These are phyloP conservation scores for Phytophthora citrophthora DNA, from an alignment of 352 stramenopile species.

Conservation along the genomic window DNA sequence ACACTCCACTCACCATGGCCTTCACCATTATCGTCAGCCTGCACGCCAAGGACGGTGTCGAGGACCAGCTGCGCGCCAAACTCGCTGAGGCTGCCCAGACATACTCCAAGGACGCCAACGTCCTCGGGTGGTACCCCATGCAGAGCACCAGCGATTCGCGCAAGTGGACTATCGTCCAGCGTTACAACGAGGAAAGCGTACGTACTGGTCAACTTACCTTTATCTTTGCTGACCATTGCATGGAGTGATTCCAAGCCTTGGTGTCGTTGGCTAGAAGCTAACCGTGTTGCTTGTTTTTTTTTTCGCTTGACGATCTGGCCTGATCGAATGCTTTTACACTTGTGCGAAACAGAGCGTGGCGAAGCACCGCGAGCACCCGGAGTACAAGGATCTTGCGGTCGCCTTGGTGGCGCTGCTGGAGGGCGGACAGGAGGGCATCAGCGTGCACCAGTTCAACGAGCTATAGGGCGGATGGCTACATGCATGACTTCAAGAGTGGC, in stretches of 20 bases:
- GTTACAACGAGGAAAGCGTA: conserved; percentile 30
- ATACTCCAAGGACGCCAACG: conserved; percentile 21
- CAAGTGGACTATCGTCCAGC: conserved; percentile 34
- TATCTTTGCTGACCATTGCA: not conserved
- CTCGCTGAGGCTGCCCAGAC: conserved; percentile 20
- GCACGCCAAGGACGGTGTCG: conserved; percentile 27
- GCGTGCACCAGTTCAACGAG: conserved; percentile 28
- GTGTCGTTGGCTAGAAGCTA: not conserved
- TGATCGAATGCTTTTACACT: not conserved
- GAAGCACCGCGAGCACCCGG: conserved; percentile 20
- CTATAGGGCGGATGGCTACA: conserved; percentile 1
- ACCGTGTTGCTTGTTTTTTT: conserved; percentile 2
- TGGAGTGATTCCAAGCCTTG: not conserved
- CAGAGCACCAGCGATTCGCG: conserved; percentile 21
- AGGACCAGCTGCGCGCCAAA: conserved; percentile 27
- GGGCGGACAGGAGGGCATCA: conserved; percentile 21
- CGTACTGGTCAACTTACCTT: conserved; percentile 1
- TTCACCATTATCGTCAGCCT: conserved; percentile 28
- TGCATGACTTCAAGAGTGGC: too few relatives aligned
- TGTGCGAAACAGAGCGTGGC: conserved; percentile 16
- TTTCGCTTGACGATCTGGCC: not conserved
- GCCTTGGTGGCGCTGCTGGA: conserved; percentile 18
- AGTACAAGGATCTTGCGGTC: conserved; percentile 17
- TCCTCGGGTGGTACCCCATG: conserved; percentile 19
- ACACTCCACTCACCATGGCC: conserved; percentile 17